Evolutionary conservation across 257 asterid species (phyloP), one percentile per base, ranked within the genome.

Genomic region (Phtheirospermum japonicum): DNA sequence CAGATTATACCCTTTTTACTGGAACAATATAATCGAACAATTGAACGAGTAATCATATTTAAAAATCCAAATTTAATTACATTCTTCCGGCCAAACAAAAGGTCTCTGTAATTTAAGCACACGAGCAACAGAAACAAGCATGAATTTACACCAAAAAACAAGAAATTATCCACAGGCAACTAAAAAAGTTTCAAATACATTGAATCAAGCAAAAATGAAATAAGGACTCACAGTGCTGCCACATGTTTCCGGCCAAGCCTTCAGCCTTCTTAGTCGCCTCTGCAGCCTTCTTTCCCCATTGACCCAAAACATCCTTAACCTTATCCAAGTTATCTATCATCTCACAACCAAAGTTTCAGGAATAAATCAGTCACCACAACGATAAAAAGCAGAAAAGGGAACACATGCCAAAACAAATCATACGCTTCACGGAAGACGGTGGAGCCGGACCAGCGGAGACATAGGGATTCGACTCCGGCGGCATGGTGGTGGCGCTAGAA

Each of bases 211-310:
- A 8, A 20, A 10, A 19, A 40, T 9, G 9, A 40, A 17, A 2
- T 16, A 61, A 34, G 52, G 40, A 76, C 94, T 82, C 67, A 88
- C 98, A 77, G 75, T 92, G 94, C 67, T 92, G 98, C 98, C 95
- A 92, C 82, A 89, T 76, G 71, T 92, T 81, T 49, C 90, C 98
- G 49, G 97, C 97, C 70, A 86, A 64, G 74, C 80, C 95, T 61
- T 84, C 89, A 4, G 97, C 93, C 77, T 77, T 86, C 77, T 77
- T 87, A 4, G 95, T 76, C 16, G 95, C 97, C 61, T 89, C 98
- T 31, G 80, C 86, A 28, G 94, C 93, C 77, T 74, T 86, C 89
- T 75, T 89, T 33, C 95, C 93, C 95, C 84, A 89, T 54, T 75
- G 78, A 20, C 95, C 93, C 61, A 92, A 32, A 30, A 64, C 87